A percentile compares a stretch with the other conserved stretches of the same genome.
These are phyloP conservation scores for Linnemannia zychae DNA, from an alignment of 192 early-diverging fungal genomes.

Conservation along the genomic window DNA sequence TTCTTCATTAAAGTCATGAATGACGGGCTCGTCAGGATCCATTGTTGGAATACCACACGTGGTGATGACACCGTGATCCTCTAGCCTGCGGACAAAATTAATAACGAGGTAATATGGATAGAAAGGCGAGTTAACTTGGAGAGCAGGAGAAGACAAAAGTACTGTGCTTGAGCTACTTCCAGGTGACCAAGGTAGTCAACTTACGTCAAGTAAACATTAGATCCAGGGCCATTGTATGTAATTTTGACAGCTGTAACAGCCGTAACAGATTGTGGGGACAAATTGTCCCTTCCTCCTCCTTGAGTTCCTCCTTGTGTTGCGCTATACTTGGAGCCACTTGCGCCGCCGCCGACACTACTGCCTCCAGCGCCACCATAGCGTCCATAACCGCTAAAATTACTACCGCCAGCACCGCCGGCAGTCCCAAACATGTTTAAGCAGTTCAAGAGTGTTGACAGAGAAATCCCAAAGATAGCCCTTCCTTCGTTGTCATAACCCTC, in stretches of 20 bases:
- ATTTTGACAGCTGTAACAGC: constrained; percentile 36
- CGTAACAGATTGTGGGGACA: background rate
- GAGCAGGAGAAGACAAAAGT: too few relatives aligned
- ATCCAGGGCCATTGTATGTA: constrained; percentile 42
- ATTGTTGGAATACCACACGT: constrained; percentile 45
- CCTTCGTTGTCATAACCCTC: constrained; percentile 15
- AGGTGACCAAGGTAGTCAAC: background rate
- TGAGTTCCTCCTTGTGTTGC: background rate
- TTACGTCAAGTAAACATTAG: constrained; percentile 39
- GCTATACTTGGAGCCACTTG: background rate
- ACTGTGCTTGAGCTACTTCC: background rate
- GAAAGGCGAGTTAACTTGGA: background rate
- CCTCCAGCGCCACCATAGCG: background rate
- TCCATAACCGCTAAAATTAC: background rate
- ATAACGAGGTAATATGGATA: background rate
- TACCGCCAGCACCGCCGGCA: constrained; percentile 15
- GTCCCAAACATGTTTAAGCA: constrained; percentile 55
- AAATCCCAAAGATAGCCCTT: constrained; percentile 33
- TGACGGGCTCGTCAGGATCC: constrained; percentile 36
- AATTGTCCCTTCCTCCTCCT: background rate
- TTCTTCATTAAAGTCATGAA: constrained; percentile 46
- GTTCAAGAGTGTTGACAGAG: constrained; percentile 36
- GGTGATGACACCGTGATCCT: constrained; percentile 45
- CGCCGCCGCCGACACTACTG: background rate
- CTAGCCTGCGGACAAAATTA: constrained; percentile 23